Evolutionary conservation across 768 basidiomycete species (phyloP), one percentile per base, ranked within the genome.

Genomic region (Lactifluus pinguis): DNA sequence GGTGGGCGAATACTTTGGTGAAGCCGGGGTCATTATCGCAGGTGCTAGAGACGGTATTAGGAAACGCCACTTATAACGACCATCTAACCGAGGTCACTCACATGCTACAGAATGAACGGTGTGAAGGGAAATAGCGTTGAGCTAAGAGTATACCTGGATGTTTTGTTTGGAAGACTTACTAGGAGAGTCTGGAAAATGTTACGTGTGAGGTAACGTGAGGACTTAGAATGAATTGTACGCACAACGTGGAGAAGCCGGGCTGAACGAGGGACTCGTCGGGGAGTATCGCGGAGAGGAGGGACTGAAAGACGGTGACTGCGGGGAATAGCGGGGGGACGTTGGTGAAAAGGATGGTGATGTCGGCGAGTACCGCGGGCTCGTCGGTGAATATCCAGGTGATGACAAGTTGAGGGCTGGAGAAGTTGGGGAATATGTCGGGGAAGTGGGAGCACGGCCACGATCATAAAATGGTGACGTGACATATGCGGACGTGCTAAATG

Each of bases 1-100:
- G 0, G 95, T 92, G 3, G 95, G 95, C 11, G 92, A 94, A 73
- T 94, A 97, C 68, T 87, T 90, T 7, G 93, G 93, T 34, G 92
- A 94, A 4, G 93, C 84, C 0, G 92, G 93, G 8, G 93, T 94
- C 77, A 88, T 81, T 57, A 89, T 86, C 25, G 84, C 81, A 38
- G 90, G 89, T 6, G 89, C 87, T 87, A 68, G 10, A 55, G 56
- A 61, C 49, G 36, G 5, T n/a, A 62, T 58, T 49, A 63, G 61
- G 57, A 53, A 58, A 21, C 60, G 39, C 9, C 15, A 38, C 30
- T 47, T 60, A 45, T 25, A 21, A 47, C 4, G 6, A 15, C 39
- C 2, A 3, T 55, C 17, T 25, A 45, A 32, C 25, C 44, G 39
- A 51, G 29, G 29, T 25, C 50, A 80, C 85, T 72, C 73, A 89